phyloP scores from a whole-genome alignment of 768 basidiomycete species.

The Tubosaeta sp. region DNA sequence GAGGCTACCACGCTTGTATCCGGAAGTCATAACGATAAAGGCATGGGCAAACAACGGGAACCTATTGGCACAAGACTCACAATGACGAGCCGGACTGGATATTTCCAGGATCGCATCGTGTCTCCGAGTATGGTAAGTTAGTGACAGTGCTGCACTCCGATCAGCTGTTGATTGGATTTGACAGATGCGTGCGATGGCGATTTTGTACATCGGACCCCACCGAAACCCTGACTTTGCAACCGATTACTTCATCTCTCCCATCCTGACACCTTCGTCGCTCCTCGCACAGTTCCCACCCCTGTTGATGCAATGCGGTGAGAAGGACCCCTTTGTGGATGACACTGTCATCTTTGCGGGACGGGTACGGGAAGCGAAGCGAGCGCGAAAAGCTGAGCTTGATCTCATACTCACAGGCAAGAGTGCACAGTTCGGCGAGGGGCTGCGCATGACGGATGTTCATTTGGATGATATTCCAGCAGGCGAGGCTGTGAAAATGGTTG shows the following conservation, averaged over 20 bases:
- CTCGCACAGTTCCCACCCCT: slow-evolving; percentile 93
- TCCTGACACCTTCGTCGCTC: slow-evolving; percentile 77
- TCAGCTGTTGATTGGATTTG: slow-evolving; percentile 6
- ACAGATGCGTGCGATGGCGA: slow-evolving; percentile 99
- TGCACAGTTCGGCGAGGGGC: slow-evolving; percentile 55
- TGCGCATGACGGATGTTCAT: slow-evolving; percentile 56
- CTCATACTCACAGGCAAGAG: slow-evolving; percentile 56
- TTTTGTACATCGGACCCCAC: slow-evolving; percentile 91
- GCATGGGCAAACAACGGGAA: slow-evolving; percentile 38
- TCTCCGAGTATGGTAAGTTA: slow-evolving; percentile 90
- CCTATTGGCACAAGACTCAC: slow-evolving; percentile 85
- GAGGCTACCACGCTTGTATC: slow-evolving; percentile 38
- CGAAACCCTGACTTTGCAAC: slow-evolving; percentile 91
- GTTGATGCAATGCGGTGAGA: slow-evolving; percentile 93
- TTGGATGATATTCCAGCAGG: slow-evolving; percentile 23
- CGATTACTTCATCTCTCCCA: slow-evolving; percentile 95
- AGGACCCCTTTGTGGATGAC: slow-evolving; percentile 94
- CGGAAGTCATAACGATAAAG: slow-evolving; percentile 27
- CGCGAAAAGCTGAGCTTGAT: slow-evolving; percentile 71
- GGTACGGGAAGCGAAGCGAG: slow-evolving; percentile 90
- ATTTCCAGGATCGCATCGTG: slow-evolving; percentile 91
- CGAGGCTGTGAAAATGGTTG: slow-evolving; percentile 41
- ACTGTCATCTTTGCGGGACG: slow-evolving; percentile 95
- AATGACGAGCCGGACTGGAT: slow-evolving; percentile 93
- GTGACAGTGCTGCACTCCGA: slow-evolving; percentile 2